phyloP scores from a whole-genome alignment of 805 yeast genomes.

The Kluyveromyces aestuarii region DNA sequence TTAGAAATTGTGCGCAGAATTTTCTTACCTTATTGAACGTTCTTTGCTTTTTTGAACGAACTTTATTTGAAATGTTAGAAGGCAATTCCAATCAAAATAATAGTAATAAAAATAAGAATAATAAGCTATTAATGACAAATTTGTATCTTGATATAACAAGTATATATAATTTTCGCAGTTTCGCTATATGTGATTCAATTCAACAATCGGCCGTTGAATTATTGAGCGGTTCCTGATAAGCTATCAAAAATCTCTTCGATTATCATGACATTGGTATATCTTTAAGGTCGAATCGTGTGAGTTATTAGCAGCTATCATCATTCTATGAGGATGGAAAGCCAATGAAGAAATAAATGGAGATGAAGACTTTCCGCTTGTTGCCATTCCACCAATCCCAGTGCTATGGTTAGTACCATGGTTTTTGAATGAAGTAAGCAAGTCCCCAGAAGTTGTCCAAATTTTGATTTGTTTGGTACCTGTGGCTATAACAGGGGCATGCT shows the following conservation, averaged over 20 bases:
- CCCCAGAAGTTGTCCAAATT: conserved; percentile 82
- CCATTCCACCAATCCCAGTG: conserved; percentile 25
- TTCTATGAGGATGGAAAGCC: conserved; percentile 85
- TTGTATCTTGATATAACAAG: too few species aligned
- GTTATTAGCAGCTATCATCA: conserved; percentile 84
- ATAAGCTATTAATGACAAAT: too few species aligned
- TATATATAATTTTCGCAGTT: too few species aligned
- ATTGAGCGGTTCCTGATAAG: too few species aligned
- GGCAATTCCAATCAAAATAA: too few species aligned
- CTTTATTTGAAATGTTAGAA: too few species aligned
- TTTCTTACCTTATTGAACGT: too few species aligned
- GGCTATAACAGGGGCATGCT: conserved; percentile 91
- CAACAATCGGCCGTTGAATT: too few species aligned
- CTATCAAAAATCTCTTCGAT: conserved; percentile 7
- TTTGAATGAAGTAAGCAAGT: conserved; percentile 52
- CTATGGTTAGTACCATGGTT: conserved; percentile 18
- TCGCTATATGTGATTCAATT: too few species aligned
- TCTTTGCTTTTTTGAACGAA: too few species aligned
- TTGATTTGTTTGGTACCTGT: conserved; percentile 77
- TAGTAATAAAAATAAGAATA: too few species aligned
- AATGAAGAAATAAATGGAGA: conserved; percentile 51
- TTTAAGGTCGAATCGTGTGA: conserved; percentile 66
- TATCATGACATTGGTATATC: conserved; percentile 46
- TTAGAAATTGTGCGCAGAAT: too few species aligned
- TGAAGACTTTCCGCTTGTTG: conserved; percentile 25